A percentile compares a stretch with the other conserved stretches of the same genome.
Evolutionary conservation across 768 basidiomycete genomes (phyloP).

Genomic region (Gloeostereum incarnatum): DNA sequence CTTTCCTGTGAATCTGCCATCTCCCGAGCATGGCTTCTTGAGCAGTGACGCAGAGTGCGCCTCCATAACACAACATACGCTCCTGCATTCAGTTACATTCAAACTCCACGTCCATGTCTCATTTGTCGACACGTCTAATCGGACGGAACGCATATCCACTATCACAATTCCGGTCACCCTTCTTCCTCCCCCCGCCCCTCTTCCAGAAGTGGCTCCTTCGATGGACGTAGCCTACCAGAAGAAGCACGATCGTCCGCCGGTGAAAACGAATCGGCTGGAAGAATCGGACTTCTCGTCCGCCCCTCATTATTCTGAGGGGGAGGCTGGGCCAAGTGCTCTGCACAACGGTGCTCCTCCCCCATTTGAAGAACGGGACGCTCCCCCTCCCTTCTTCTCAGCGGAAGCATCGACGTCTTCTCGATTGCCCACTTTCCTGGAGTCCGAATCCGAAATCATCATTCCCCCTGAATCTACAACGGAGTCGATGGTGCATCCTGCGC

Average conservation of each 20-base stretch:
- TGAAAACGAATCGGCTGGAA: constrained; percentile 59
- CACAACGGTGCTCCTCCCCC: constrained; percentile 65
- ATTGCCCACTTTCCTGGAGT: constrained; percentile 72
- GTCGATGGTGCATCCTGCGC: constrained; percentile 21
- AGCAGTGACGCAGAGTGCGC: constrained; percentile 60
- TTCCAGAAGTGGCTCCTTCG: constrained; percentile 66
- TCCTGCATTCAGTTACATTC: constrained; percentile 80
- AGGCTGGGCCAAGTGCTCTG: constrained; percentile 70
- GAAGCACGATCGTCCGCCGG: constrained; percentile 79
- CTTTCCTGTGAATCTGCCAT: constrained; percentile 31
- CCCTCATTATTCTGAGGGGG: constrained; percentile 60
- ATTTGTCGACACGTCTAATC: constrained; percentile 63
- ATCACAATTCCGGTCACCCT: constrained; percentile 63
- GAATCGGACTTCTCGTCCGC: constrained; percentile 51
- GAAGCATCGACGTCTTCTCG: constrained; percentile 50
- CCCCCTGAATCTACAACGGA: constrained; percentile 33
- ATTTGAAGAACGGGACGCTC: constrained; percentile 76
- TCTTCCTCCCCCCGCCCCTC: constrained; percentile 67
- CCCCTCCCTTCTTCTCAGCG: constrained; percentile 60
- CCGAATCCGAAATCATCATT: constrained; percentile 70
- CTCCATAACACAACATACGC: constrained; percentile 71
- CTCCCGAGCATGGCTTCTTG: constrained; percentile 31
- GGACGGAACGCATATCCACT: constrained; percentile 58
- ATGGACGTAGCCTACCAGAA: constrained; percentile 75
- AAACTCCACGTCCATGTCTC: constrained; percentile 64